Percentiles rank a stretch among this genome's conserved stretches.
phyloP scores from a whole-genome alignment of 257 asterid genomes.

The Penstemon newberryi region DNA sequence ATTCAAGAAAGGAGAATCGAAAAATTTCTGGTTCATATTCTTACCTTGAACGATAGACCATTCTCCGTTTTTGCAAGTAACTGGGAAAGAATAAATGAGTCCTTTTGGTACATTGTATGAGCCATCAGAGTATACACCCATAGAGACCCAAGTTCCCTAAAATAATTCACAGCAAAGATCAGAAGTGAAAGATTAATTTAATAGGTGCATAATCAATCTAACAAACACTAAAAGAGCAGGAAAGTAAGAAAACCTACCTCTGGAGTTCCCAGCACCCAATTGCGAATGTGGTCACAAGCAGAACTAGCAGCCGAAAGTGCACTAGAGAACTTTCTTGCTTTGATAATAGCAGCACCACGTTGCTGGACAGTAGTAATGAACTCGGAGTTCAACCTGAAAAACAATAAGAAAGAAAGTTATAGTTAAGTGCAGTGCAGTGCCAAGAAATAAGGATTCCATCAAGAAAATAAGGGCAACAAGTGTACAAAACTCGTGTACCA shows the following conservation, averaged over 20 bases:
- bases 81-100: constrained; percentile 88
- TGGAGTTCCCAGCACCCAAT: constrained; percentile 97
- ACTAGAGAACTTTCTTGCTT: constrained; percentile 90
- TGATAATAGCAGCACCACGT: constrained; percentile 97
- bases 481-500: constrained; percentile 47
- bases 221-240: background rate
- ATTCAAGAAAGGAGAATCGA: background rate
- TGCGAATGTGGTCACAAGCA: constrained; percentile 96
- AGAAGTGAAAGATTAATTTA: background rate
- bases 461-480: background rate
- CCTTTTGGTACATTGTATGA: constrained; percentile 89
- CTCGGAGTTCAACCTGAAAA: constrained; percentile 72
- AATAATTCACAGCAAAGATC: constrained; percentile 21
- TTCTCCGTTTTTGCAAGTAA: constrained; percentile 91
- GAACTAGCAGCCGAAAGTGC: constrained; percentile 98
- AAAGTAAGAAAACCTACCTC: constrained; percentile 47
- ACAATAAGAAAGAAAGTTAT: background rate
- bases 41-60: constrained; percentile 92
- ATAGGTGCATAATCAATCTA: background rate
- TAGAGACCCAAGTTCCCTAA: constrained; percentile 90
- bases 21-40: constrained; percentile 17
- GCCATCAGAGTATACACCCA: constrained; percentile 99
- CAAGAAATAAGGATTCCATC: background rate
- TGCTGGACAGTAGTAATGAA: constrained; percentile 86
- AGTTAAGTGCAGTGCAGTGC: background rate